phyloP scores from a whole-genome alignment of 2,329 filamentous ascomycete genomes.

The Colletotrichum camelliae region DNA sequence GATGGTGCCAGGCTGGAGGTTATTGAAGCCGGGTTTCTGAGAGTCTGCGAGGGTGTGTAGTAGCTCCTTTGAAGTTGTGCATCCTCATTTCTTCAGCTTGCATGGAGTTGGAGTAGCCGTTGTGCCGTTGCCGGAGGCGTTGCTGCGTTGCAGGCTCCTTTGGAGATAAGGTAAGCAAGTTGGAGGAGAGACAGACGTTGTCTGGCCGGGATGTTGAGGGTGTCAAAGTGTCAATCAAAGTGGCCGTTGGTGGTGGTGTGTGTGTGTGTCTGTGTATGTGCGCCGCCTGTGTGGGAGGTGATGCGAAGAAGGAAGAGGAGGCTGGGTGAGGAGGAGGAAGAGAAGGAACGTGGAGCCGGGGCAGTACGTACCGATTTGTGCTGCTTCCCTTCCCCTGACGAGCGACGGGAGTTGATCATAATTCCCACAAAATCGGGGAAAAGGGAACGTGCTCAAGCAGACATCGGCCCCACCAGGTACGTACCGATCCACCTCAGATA shows the following conservation, averaged over 20 bases:
- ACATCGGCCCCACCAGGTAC: not conserved
- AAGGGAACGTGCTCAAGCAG: not conserved
- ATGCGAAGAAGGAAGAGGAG: not conserved
- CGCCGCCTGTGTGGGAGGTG: not conserved
- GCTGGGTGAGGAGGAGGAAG: not conserved
- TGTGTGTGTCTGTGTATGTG: not conserved
- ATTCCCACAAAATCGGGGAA: conserved; percentile 1
- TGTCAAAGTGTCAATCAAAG: not conserved
- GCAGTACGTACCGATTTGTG: not conserved
- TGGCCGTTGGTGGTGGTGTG: not conserved
- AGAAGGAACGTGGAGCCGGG: not conserved
- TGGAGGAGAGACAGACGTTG: not conserved
- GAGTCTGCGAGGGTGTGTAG: not conserved
- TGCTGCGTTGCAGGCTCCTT: not conserved
- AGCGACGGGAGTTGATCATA: not conserved
- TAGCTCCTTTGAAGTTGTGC: not conserved
- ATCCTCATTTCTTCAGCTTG: not conserved
- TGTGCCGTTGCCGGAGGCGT: not conserved
- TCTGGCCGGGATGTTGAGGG: not conserved
- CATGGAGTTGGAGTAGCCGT: not conserved
- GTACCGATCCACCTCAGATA: not conserved
- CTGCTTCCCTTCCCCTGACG: not conserved
- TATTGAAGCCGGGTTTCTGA: not conserved
- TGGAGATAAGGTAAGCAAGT: not conserved
- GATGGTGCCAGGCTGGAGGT: not conserved